A percentile compares a stretch with the other conserved stretches of the same genome.
Evolutionary conservation across 768 basidiomycete species (phyloP).

Genomic region (Boletus eberwhitei): DNA sequence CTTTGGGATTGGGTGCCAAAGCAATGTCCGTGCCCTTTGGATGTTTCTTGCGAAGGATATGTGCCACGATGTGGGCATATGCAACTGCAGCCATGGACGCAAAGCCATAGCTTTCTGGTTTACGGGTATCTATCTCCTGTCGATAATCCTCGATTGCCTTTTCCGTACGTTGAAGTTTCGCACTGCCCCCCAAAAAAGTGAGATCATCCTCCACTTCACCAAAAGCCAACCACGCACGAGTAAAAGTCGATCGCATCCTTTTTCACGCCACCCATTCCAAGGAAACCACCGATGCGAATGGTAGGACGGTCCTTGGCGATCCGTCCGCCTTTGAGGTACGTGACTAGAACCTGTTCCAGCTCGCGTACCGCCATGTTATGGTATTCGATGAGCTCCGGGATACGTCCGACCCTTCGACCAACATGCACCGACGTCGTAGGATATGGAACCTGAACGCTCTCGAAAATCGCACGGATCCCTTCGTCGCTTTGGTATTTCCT

Average conservation of each 20-base stretch:
- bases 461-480: slow-evolving; percentile 75
- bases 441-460: slow-evolving; percentile 74
- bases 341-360: slow-evolving; percentile 84
- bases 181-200: slow-evolving; percentile 24
- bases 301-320: slow-evolving; percentile 80
- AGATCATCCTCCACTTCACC: not conserved
- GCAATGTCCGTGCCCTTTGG: slow-evolving; percentile 69
- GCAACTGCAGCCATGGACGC: slow-evolving; percentile 87
- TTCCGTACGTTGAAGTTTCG: slow-evolving; percentile 60
- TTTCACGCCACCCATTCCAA: slow-evolving; percentile 81
- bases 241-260: slow-evolving; percentile 94
- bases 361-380: slow-evolving; percentile 94
- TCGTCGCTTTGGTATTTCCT: slow-evolving; percentile 82
- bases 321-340: slow-evolving; percentile 81
- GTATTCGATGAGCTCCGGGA: slow-evolving; percentile 87
- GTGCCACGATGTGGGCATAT: slow-evolving; percentile 84
- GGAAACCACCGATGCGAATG: slow-evolving; percentile 71
- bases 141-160: slow-evolving; percentile 72
- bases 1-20: slow-evolving; percentile 86
- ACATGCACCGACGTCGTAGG: slow-evolving; percentile 91
- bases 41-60: slow-evolving; percentile 61
- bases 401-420: slow-evolving; percentile 79
- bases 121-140: slow-evolving; percentile 64
- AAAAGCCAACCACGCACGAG: slow-evolving; percentile 53
- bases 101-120: slow-evolving; percentile 88